Evolutionary conservation across 768 basidiomycete species (phyloP).

Genomic region (Termitomyces sp.): DNA sequence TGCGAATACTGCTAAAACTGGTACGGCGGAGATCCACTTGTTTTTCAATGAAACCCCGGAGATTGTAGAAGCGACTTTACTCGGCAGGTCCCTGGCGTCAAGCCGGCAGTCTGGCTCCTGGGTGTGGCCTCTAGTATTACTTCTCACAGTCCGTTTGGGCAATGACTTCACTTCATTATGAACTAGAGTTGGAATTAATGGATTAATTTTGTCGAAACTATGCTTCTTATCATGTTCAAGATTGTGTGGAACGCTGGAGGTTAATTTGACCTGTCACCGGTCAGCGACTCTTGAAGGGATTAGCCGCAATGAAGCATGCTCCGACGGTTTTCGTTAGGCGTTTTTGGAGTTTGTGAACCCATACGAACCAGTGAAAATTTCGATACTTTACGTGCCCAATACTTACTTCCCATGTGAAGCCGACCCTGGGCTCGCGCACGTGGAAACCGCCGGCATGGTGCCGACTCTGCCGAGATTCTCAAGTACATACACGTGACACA

Average conservation of each 20-base stretch:
- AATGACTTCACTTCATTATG: neutral
- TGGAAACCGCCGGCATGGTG: neutral
- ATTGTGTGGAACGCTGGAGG: too few relatives aligned
- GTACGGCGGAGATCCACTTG: neutral
- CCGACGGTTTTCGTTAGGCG: neutral
- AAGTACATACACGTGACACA: too few relatives aligned
- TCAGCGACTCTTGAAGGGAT: neutral
- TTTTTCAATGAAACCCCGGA: neutral
- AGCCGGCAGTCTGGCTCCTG: neutral
- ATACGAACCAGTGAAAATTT: neutral
- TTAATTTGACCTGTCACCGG: too few relatives aligned
- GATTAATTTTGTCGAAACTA: neutral
- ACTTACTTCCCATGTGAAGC: neutral
- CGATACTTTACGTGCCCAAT: neutral
- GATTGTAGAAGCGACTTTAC: neutral
- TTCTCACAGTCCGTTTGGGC: neutral
- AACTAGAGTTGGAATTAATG: neutral
- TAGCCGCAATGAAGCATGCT: neutral
- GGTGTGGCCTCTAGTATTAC: neutral
- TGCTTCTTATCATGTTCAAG: neutral
- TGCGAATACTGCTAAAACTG: neutral
- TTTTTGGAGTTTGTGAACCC: neutral
- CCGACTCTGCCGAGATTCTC: neutral
- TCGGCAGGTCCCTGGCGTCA: too few relatives aligned
- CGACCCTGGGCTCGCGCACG: neutral